These are phyloP conservation scores for Hypholoma fasciculare DNA, from an alignment of 768 basidiomycete genomes.

Conservation along the genomic window DNA sequence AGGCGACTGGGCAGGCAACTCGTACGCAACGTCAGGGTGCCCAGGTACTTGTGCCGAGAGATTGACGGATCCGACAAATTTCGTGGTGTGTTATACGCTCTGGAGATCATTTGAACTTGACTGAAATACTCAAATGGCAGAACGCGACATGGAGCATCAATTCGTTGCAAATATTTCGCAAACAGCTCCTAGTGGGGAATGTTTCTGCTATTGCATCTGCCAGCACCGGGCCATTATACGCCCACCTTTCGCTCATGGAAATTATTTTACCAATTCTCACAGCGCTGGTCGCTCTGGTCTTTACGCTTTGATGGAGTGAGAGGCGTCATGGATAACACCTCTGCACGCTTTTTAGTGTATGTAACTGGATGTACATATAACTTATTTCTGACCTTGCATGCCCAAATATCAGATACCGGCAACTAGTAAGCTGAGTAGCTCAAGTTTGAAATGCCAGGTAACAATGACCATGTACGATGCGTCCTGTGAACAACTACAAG, in stretches of 20 bases:
- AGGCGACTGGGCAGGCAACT: slow-evolving; percentile 87
- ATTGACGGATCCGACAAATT: slow-evolving; percentile 67
- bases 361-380: too few species aligned
- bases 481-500: too few species aligned
- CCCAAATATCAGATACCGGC: too few species aligned
- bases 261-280: too few species aligned
- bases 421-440: too few species aligned
- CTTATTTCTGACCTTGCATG: too few species aligned
- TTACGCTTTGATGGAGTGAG: too few species aligned
- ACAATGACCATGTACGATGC: too few species aligned
- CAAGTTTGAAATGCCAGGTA: too few species aligned
- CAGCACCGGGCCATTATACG: not conserved
- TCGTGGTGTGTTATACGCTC: slow-evolving; percentile 52
- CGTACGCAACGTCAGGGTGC: slow-evolving; percentile 67
- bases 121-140: slow-evolving; percentile 32
- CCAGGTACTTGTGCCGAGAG: slow-evolving; percentile 68
- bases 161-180: slow-evolving; percentile 73
- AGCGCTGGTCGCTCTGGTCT: too few species aligned
- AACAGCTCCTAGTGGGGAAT: slow-evolving; percentile 32
- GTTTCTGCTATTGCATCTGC: not conserved
- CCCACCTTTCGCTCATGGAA: not conserved
- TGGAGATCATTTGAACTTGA: not conserved
- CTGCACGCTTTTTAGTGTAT: too few species aligned
- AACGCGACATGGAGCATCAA: slow-evolving; percentile 86
- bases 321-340: too few species aligned